These are phyloP conservation scores for Chrysosporium queenslandicum DNA, from an alignment of 2,329 filamentous ascomycete genomes.

Conservation along the genomic window DNA sequence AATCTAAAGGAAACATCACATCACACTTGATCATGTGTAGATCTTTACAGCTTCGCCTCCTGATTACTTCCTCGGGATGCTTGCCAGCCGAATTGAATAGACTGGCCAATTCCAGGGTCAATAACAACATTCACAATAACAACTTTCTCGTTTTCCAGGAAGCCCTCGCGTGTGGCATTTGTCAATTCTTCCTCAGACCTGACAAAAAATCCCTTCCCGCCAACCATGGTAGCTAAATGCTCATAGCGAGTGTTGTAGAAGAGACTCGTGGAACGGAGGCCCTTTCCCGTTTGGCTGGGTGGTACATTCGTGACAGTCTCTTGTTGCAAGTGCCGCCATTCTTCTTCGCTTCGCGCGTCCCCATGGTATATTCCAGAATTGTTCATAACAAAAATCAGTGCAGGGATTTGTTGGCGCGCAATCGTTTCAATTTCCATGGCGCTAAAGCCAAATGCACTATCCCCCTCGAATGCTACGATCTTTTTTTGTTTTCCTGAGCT, in stretches of 20 bases:
- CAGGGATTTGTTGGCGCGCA: conserved; percentile 45
- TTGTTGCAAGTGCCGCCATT: conserved; percentile 38
- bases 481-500: conserved; percentile 37
- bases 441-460: conserved; percentile 48
- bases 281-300: conserved; percentile 21
- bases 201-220: conserved; percentile 45
- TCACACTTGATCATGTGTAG: too few relatives aligned
- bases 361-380: conserved; percentile 46
- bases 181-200: conserved; percentile 44
- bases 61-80: conserved; percentile 16
- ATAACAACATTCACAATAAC: conserved; percentile 49
- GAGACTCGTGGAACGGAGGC: conserved; percentile 42
- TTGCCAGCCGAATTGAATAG: conserved; percentile 32
- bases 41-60: neutral
- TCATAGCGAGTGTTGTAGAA: conserved; percentile 48
- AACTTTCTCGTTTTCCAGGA: conserved; percentile 36
- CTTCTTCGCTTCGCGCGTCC: conserved; percentile 32
- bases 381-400: conserved; percentile 48
- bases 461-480: conserved; percentile 47
- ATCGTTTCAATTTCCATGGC: conserved; percentile 49
- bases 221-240: conserved; percentile 46
- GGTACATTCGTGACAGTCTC: conserved; percentile 27
- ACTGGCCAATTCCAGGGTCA: conserved; percentile 41
- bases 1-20: too few relatives aligned
- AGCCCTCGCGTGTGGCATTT: conserved; percentile 43